Evolutionary conservation across 768 basidiomycete genomes (phyloP), one percentile per base, ranked within the genome.

Genomic region (Porphyrellus cyaneotinctus): DNA sequence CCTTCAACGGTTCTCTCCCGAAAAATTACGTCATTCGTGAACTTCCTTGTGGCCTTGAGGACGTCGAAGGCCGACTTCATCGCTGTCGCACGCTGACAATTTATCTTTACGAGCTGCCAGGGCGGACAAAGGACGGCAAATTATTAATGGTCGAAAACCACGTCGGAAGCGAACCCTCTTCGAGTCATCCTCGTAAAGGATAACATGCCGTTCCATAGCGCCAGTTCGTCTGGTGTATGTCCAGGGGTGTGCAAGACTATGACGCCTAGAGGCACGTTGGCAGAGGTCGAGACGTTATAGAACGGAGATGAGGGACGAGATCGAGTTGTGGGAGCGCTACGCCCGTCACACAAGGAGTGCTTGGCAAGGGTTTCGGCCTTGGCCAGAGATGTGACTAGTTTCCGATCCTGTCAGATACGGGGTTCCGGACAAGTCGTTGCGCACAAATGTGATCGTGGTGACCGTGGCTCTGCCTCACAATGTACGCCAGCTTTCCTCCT

Each of bases 401-500:
- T n/a, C n/a, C n/a, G n/a, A n/a, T n/a, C n/a, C n/a, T n/a, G n/a
- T n/a, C n/a, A n/a, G n/a, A n/a, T n/a, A n/a, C 53, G 24, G 39
- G 23, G 10, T 17, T n/a, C 15, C 33, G 2, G 33, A 6, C 1
- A 17, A 17, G 15, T 14, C 14, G 15, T 38, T 37, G 72, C 79
- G 47, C 62, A 82, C 80, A 66, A 32, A 82, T 82, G 56, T 82
- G 80, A 57, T 82, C 81, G 56, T 79, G 81, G 55, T 82, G 81
- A 52, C 79, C 80, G 60, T 82, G 80, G 12, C 74, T 80, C 37
- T 74, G 66, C 20, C 77, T 75, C 10, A 82, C 72, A 33, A 79
- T 59, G 52, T 82, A 82, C 33, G 62, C 59, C 72, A 77, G 60
- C 42, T 53, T 60, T 11, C 74, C 73, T 3, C 60, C 67, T 38